Evolutionary conservation across 768 basidiomycete genomes (phyloP), one percentile per base, ranked within the genome.

Genomic region (Astraeus odoratus): DNA sequence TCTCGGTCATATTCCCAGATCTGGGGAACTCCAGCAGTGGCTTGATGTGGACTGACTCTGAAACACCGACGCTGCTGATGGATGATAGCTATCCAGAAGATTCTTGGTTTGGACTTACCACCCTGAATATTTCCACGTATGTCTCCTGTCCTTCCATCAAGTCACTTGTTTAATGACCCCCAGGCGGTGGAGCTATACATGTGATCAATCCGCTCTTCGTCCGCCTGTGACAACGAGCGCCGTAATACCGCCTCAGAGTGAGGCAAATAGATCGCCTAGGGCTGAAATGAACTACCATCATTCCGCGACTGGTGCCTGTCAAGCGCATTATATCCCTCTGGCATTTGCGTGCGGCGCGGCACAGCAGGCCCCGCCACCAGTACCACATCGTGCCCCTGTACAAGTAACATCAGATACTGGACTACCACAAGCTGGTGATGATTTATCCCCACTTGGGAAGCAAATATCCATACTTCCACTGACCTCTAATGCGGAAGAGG

Each of bases 1-100:
- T 63, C 18, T 7, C 48, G 19, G 52, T 43, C 5, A 43, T 54
- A 18, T 63, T 59, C 15, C 62, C 62, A 16, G 51, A 57, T 27
- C 51, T 65, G 8, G 40, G 37, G 1, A 61, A 59, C 27, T 13
- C 57, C 5, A 13, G 26, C 30, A 26, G 47, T 16, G 52, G 57
- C 9, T 47, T 63, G 40, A 53, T 49, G 9, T 63, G 59, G 57
- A 41, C 52, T 26, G 57, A 65, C 36, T 63, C 52, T 13, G 58
- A 58, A 41, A 54, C 53, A 4, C 63, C 63, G 1, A 26, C 59
- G 37, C 49, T 63, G 34, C 16, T 63, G 16, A 50, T 63, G 1
- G 51, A 53, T 30, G 30, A 23, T 22, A 47, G 47, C 24, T 19
- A 27, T 20, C 18, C 39, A 5, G 42, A 42, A 3, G 47, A 53